Evolutionary conservation across 177 flowering plant genomes (phyloP).

Genomic region (Vitis hybrid): DNA sequence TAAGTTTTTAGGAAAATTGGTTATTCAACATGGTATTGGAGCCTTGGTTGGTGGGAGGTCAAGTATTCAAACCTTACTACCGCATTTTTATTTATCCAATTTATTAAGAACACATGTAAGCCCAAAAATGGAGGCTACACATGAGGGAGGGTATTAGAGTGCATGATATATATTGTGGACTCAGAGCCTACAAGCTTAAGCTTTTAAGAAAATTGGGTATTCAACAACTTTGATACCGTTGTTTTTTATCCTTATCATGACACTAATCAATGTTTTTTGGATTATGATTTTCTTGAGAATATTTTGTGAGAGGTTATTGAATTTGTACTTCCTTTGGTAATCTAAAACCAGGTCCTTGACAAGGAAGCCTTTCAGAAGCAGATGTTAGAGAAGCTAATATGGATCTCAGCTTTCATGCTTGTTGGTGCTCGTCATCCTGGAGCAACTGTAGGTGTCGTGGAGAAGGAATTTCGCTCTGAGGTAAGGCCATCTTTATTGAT

Average conservation of each 20-base stretch:
- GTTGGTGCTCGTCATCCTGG: slow-evolving; percentile 98
- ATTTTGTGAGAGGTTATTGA: not conserved
- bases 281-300: not conserved
- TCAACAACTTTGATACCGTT: no score
- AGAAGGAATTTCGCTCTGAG: slow-evolving; percentile 78
- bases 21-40: no score
- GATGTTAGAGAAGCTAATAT: slow-evolving; percentile 94
- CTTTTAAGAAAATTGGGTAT: no score
- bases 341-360: slow-evolving; percentile 62
- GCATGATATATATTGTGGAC: no score
- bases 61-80: no score
- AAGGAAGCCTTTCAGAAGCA: slow-evolving; percentile 92
- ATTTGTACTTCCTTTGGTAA: not conserved
- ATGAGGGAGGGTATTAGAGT: no score
- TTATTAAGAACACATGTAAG: no score
- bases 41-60: no score
- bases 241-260: not conserved
- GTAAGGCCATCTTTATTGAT: slow-evolving; percentile 27
- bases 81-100: no score
- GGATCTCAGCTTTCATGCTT: slow-evolving; percentile 96
- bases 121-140: no score
- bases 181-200: no score
- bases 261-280: not conserved
- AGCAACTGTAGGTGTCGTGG: slow-evolving; percentile 90
- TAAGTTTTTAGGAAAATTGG: no score